Conservation (phyloP, 768 basidiomycete species). For the Panus rudis region DNA sequence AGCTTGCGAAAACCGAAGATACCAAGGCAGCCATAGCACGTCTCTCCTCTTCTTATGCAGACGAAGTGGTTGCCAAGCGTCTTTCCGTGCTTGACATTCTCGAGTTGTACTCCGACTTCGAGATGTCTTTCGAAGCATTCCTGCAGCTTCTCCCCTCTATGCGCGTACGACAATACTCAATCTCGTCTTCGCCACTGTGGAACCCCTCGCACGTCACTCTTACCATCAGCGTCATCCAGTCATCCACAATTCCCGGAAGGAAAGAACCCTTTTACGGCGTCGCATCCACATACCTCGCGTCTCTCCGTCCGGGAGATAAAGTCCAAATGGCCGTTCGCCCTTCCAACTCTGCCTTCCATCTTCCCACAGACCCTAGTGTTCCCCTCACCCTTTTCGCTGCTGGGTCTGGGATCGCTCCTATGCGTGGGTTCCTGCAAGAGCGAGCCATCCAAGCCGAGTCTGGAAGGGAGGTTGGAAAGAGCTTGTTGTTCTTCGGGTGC, state of each 20-base stretch:
- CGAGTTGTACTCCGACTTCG: constrained; percentile 29
- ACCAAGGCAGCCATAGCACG: constrained; percentile 22
- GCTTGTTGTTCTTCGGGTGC: constrained; percentile 43
- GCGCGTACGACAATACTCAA: constrained; percentile 46
- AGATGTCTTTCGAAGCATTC: constrained; percentile 33
- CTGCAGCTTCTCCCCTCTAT: constrained; percentile 38
- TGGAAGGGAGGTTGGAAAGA: constrained; percentile 34
- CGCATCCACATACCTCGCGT: constrained; percentile 37
- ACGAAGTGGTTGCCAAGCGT: constrained; percentile 28
- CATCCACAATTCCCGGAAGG: constrained; percentile 28
- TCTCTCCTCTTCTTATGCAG: constrained; percentile 24
- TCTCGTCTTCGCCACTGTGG: constrained; percentile 42
- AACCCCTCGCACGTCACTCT: constrained; percentile 34
- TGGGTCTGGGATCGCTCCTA: constrained; percentile 42
- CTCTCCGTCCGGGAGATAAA: constrained; percentile 31
- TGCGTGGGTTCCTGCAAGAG: constrained; percentile 46
- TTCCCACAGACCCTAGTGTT: constrained; percentile 28
- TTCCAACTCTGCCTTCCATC: constrained; percentile 36
- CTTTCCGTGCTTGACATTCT: constrained; percentile 37
- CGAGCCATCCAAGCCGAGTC: constrained; percentile 36
- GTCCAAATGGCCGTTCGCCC: constrained; percentile 38
- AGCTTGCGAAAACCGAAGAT: constrained; percentile 18
- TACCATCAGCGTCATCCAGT: constrained; percentile 37
- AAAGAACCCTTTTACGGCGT: constrained; percentile 34
- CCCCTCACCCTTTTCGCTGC: constrained; percentile 42